Conservation (phyloP, 2,329 filamentous ascomycete genomes). For the Hirsutella rhossiliensis region DNA sequence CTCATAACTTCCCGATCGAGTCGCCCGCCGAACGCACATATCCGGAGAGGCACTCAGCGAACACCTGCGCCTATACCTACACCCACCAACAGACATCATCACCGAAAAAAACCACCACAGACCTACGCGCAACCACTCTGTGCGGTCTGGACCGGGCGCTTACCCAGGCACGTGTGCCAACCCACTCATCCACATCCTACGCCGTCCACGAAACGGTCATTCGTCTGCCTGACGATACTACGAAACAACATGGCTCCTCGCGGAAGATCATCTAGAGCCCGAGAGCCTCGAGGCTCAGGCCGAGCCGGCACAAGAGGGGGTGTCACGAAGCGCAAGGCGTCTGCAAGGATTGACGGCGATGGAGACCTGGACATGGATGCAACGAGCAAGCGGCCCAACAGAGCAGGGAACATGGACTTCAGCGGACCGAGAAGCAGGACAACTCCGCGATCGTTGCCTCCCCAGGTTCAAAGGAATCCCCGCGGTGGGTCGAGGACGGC, state of each 20-base stretch:
- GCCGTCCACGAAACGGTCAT: too few species aligned
- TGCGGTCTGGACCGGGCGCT: too few species aligned
- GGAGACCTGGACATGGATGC: constrained; percentile 49
- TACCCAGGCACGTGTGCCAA: too few species aligned
- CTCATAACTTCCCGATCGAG: too few species aligned
- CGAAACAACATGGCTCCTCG: constrained; percentile 20
- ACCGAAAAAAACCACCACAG: too few species aligned
- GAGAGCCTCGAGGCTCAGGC: constrained; percentile 18
- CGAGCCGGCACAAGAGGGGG: constrained; percentile 29
- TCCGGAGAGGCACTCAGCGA: too few species aligned
- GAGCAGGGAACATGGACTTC: constrained; percentile 12
- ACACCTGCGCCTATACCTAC: too few species aligned
- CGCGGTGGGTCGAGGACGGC: constrained; percentile 24
- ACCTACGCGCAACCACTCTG: too few species aligned
- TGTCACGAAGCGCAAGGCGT: constrained; percentile 35
- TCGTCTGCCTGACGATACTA: neutral
- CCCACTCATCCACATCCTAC: too few species aligned
- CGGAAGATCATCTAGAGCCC: constrained; percentile 15
- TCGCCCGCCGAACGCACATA: too few species aligned
- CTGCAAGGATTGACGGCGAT: constrained; percentile 35
- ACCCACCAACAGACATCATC: too few species aligned
- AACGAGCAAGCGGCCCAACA: constrained; percentile 20
- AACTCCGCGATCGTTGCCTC: constrained; percentile 5
- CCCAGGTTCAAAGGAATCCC: constrained; percentile 8
- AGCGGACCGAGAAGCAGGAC: constrained; percentile 17